Evolutionary conservation across 441 rosid genomes (phyloP).

Genomic region (Corymbia citriodora): DNA sequence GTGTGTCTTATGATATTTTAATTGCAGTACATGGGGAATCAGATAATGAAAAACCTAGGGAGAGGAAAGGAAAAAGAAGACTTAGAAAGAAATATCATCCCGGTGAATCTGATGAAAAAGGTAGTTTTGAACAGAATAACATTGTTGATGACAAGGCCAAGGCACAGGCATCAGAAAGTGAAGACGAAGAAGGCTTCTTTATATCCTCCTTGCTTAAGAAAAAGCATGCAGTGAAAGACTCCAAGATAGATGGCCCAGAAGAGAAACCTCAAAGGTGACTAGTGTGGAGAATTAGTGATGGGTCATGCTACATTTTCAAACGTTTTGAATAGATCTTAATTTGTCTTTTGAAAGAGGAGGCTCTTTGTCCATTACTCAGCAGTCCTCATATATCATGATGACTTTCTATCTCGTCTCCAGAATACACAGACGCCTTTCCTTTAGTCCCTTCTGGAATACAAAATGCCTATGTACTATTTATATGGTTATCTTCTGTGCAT

Average conservation of each 20-base stretch:
- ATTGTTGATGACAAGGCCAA: conserved; percentile 2
- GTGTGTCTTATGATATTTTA: neutral
- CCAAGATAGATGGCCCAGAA: neutral
- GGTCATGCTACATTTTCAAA: conserved; percentile 19
- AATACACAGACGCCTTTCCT: neutral
- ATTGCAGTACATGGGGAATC: conserved; percentile 22
- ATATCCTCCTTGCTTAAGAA: neutral
- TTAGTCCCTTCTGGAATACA: conserved; percentile 9
- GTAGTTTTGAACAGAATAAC: conserved; percentile 6
- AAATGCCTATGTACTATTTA: conserved; percentile 1
- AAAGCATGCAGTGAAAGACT: neutral
- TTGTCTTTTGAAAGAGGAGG: neutral
- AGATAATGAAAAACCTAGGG: conserved; percentile 13
- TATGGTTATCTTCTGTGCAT: neutral
- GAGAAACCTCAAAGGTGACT: neutral
- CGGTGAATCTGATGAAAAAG: conserved; percentile 26
- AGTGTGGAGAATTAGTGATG: neutral
- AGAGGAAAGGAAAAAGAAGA: conserved; percentile 23
- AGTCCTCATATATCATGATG: neutral
- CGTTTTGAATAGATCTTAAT: neutral
- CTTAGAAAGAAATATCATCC: conserved; percentile 40
- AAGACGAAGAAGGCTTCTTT: neutral
- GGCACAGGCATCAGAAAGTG: conserved; percentile 1
- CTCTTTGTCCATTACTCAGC: neutral
- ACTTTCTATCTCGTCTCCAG: neutral